Base-by-base conservation (phyloP, 2,329 filamentous ascomycete species). In the Ramularia endophylla region DNA sequence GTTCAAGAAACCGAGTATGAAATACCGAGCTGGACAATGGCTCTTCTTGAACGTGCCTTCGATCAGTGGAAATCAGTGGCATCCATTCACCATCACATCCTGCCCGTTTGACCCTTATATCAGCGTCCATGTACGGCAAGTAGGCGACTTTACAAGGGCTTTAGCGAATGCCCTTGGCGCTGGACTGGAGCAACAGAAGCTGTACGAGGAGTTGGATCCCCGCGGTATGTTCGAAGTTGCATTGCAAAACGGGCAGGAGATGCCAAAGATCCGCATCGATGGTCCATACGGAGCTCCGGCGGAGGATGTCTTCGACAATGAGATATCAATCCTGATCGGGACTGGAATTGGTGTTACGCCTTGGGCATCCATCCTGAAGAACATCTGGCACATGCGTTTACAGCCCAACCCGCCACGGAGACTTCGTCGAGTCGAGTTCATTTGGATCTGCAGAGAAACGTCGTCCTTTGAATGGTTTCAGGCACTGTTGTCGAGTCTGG, bases 381-480 rank as follows among this genome's bases (percentile, higher is more conserved):
- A 95, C 65, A 97, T 98, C 67, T 98, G 89, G 87, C 90, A 98
- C 65, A 75, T 94, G 58, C 87, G 92, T 49, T 83, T 92, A 51
- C 80, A 83, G 12, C 89, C 90, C 6, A 92, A 95, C 70, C 87
- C 89, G 17, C 89, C 90, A 1, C 81, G 79, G 36, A 86, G 90
- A 60, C 81, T 98, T 34, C 85, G 88, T 45, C 84, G 92, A 64
- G 90, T 98, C 22, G 92, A 98, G 65, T 98, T 98, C 67, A 94
- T 98, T 71, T 98, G 92, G 92, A 83, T 97, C 38, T 95, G 90
- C 76, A 92, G 86, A 65, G 89, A 95, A 60, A 95, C 89, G 0
- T 85, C 79, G 25, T 95, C 89, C 0, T 98, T 98, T 59, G 92
- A 97, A 68, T 98, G 92, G 92, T 97, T 98, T 73, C 92, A 98